Percentiles rank a stretch among this genome's conserved stretches.
Evolutionary conservation across 1,284 basidiomycete genomes (phyloP).

Genomic region (Tilletiaria anomala): DNA sequence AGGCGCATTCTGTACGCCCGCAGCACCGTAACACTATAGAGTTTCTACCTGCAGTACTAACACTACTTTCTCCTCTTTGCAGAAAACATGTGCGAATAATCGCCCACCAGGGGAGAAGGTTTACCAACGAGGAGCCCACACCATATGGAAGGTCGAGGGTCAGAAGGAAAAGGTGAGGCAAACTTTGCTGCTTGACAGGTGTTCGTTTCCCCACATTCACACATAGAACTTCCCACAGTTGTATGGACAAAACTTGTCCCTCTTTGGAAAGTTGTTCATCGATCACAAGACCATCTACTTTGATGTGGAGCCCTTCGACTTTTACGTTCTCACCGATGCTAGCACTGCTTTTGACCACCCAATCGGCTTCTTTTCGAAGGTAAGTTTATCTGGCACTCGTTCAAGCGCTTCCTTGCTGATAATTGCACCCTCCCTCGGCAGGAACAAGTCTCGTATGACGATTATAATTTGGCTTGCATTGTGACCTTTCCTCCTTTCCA

Average conservation of each 20-base stretch:
- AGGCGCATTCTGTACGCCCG: conserved; percentile 13
- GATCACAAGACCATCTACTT: conserved; percentile 96
- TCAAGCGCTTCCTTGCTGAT: background rate
- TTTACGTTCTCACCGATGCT: conserved; percentile 83
- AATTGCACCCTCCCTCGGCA: conserved; percentile 34
- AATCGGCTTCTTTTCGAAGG: conserved; percentile 91
- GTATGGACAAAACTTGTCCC: conserved; percentile 84
- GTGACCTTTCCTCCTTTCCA: conserved; percentile 89
- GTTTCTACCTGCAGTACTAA: background rate
- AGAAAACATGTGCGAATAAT: conserved; percentile 58
- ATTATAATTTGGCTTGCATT: conserved; percentile 94
- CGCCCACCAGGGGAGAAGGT: conserved; percentile 79
- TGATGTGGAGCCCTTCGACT: conserved; percentile 56
- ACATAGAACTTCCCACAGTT: conserved; percentile 47
- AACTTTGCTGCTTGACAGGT: background rate
- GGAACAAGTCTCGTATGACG: conserved; percentile 91
- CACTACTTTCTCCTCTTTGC: conserved; percentile 4
- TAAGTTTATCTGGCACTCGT: conserved; percentile 32
- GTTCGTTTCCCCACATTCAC: background rate
- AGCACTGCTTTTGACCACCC: conserved; percentile 58
- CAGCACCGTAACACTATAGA: background rate
- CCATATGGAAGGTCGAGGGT: conserved; percentile 92
- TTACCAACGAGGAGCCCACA: conserved; percentile 75
- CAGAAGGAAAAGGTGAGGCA: conserved; percentile 57
- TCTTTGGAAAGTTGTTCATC: conserved; percentile 98